Evolutionary conservation across 176 grass and related monocot genomes (phyloP).

Genomic region (Lolium rigidum): DNA sequence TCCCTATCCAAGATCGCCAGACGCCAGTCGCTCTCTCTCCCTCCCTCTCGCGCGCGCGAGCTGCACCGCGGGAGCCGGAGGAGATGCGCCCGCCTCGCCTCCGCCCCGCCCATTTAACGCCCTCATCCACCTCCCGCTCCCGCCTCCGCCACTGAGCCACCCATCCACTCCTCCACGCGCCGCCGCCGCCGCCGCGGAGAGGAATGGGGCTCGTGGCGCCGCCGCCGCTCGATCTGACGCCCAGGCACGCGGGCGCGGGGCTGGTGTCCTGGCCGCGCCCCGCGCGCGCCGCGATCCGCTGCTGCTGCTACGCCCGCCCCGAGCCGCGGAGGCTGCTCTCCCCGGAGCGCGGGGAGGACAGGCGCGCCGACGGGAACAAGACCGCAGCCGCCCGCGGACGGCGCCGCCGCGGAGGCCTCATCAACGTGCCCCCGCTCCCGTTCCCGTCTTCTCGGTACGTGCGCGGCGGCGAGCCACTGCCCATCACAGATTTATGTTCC

Average conservation of each 20-base stretch:
- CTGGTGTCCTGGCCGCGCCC: conserved; percentile 21
- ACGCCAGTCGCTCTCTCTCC: conserved; percentile 31
- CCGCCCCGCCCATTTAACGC: background rate
- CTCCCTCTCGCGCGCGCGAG: background rate
- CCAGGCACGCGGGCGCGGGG: background rate
- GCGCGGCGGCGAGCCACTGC: background rate
- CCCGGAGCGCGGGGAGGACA: conserved; percentile 55
- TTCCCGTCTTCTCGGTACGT: conserved; percentile 71
- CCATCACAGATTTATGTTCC: background rate
- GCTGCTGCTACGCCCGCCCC: conserved; percentile 43
- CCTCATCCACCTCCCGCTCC: conserved; percentile 42
- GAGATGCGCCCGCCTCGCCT: conserved; percentile 41
- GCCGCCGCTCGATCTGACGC: conserved; percentile 58
- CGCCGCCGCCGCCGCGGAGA: background rate
- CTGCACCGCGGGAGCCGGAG: background rate
- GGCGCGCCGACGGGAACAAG: conserved; percentile 57
- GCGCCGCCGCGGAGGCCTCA: conserved; percentile 42
- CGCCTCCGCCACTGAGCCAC: conserved; percentile 25
- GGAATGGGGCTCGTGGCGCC: conserved; percentile 41
- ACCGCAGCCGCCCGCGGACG: conserved; percentile 15
- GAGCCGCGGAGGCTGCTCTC: conserved; percentile 48
- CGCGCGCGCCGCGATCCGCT: conserved; percentile 31
- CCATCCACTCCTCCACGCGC: background rate
- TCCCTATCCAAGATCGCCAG: background rate
- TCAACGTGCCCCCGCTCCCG: conserved; percentile 45